Evolutionary conservation across 2,329 filamentous ascomycete species (phyloP), one percentile per base, ranked within the genome.

Genomic region (Ampelomyces quisqualis): DNA sequence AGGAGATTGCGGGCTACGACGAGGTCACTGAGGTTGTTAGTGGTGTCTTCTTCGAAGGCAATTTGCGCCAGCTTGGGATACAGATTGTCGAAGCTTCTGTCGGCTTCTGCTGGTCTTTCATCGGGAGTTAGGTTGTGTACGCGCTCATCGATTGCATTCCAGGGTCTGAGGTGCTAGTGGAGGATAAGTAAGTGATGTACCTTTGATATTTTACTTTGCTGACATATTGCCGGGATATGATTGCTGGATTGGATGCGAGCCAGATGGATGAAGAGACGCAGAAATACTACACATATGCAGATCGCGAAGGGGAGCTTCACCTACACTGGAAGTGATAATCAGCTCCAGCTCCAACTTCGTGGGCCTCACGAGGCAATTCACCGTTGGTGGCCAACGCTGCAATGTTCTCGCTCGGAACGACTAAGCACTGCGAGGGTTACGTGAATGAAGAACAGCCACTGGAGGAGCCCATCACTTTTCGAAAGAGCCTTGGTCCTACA

Each of bases 21-120:
- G 77, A 75, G 0, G 69, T 66, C 0, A 72, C 73, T 0, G 70
- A 73, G 7, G 75, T 79, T 23, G 54, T 59, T 10, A 75, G 76
- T 0, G 77, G 77, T 4, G 75, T 76, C 0, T 66, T 79, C 41
- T 77, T 79, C 45, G 75, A 79, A 51, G 75, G 75, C 0, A 77
- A 80, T 48, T 51, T 70, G 14, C 60, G 63, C 15, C 76, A 80
- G 46, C 57, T 78, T 1, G 72, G 73, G 13, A 62, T 78, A 5
- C 76, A 79, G 57, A 57, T 77, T 19, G 62, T 77, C 4, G 77
- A 79, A 49, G 75, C 75, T 1, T 17, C 74, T 7, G 68, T 78
- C 38, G 75, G 76, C 1, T 77, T 78, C 43, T 64, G 63, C 0
- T 78, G 76, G 75, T 71, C 70, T 0, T 79, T 78, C 46, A 56